A percentile compares a stretch with the other conserved stretches of the same genome.
Evolutionary conservation across 306 rosid genomes (phyloP).

Genomic region (Calophaca sinica): DNA sequence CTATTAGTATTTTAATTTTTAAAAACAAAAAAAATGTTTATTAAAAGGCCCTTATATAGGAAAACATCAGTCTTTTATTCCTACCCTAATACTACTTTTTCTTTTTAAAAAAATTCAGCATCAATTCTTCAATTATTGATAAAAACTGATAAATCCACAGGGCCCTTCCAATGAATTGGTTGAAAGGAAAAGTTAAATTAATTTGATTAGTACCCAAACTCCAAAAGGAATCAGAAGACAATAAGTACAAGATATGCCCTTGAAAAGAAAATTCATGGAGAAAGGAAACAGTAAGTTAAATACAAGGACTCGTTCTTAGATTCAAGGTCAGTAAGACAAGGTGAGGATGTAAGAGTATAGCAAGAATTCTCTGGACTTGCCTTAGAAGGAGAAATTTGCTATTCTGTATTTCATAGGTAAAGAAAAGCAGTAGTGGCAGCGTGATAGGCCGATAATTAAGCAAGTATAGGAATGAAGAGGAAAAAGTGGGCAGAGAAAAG

Average conservation of each 20-base stretch:
- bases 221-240: neutral
- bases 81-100: too few species aligned
- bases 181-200: neutral
- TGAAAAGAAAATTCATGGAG: conserved; percentile 9
- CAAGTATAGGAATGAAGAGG: too few species aligned
- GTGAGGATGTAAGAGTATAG: neutral
- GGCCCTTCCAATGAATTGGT: neutral
- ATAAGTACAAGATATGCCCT: conserved; percentile 28
- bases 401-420: neutral
- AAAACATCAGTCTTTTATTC: neutral
- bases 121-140: neutral
- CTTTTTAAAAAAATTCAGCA: neutral
- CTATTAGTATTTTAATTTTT: too few species aligned
- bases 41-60: neutral
- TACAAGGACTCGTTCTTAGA: neutral
- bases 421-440: conserved; percentile 24
- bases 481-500: too few species aligned
- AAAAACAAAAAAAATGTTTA: too few species aligned
- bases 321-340: neutral
- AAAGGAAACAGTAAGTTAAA: neutral
- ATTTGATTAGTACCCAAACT: neutral
- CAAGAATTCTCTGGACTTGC: neutral
- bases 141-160: neutral
- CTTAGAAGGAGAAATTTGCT: conserved; percentile 2
- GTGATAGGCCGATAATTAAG: neutral